Evolutionary conservation across 345 rosid genomes (phyloP).

Genomic region (Euphorbia pulcherrima): DNA sequence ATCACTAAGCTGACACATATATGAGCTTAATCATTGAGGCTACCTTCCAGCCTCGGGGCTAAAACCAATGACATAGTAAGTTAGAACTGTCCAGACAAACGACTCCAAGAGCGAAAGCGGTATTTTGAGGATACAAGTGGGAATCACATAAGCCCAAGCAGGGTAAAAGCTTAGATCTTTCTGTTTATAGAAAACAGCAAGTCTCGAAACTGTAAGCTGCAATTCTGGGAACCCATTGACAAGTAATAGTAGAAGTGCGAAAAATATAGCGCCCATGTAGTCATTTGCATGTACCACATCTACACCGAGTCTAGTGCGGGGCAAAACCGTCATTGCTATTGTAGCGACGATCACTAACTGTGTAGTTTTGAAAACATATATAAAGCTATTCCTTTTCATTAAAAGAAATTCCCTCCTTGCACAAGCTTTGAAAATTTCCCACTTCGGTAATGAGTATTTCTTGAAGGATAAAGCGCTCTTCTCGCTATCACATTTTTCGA

Average conservation of each 20-base stretch:
- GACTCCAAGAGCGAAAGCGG: constrained; percentile 54
- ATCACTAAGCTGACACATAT: neutral
- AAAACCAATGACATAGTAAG: constrained; percentile 75
- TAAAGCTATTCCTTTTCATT: constrained; percentile 57
- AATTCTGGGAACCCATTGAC: constrained; percentile 53
- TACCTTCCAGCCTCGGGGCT: constrained; percentile 69
- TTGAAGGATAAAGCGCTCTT: constrained; percentile 38
- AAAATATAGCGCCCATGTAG: constrained; percentile 51
- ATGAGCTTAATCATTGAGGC: no score
- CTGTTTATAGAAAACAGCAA: constrained; percentile 58
- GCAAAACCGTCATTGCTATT: constrained; percentile 53
- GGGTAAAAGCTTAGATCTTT: constrained; percentile 53
- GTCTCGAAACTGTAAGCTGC: constrained; percentile 43
- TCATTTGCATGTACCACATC: constrained; percentile 46
- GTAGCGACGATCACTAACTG: constrained; percentile 50
- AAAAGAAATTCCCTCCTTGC: constrained; percentile 55
- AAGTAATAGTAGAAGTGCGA: constrained; percentile 36
- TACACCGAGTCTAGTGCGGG: constrained; percentile 37
- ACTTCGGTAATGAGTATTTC: constrained; percentile 40
- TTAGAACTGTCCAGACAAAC: constrained; percentile 54
- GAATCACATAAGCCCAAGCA: constrained; percentile 67
- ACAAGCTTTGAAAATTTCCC: constrained; percentile 56
- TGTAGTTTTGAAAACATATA: constrained; percentile 45
- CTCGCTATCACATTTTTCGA: constrained; percentile 33
- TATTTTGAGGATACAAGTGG: constrained; percentile 45